phyloP scores from a whole-genome alignment of 1,284 basidiomycete genomes.

The Neonothopanus nambi region DNA sequence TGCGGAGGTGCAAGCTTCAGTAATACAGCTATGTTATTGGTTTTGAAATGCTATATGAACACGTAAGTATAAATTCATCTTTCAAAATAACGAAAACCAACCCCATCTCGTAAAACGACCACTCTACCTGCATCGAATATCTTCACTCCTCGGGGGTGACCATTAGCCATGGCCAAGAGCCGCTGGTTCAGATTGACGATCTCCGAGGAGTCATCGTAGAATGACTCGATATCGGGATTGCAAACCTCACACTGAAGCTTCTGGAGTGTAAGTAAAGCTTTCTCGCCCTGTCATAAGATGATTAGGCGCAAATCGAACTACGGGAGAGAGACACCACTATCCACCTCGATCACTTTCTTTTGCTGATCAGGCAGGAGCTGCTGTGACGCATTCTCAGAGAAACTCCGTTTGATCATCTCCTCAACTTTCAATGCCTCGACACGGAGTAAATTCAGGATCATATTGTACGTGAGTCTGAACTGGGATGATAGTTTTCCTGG shows the following conservation, averaged over 20 bases:
- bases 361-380: conserved; percentile 92
- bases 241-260: conserved; percentile 75
- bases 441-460: conserved; percentile 96
- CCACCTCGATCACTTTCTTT: conserved; percentile 78
- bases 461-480: conserved; percentile 98
- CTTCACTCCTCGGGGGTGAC: conserved; percentile 69
- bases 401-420: conserved; percentile 99
- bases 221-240: conserved; percentile 66
- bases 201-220: conserved; percentile 77
- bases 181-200: conserved; percentile 68
- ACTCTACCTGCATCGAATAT: conserved; percentile 76
- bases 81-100: conserved; percentile 38
- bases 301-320: neutral
- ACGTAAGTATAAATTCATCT: conserved; percentile 2
- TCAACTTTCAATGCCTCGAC: conserved; percentile 97
- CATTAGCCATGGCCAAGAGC: conserved; percentile 66
- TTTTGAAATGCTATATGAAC: conserved; percentile 71
- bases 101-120: conserved; percentile 82
- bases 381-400: conserved; percentile 97
- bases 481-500: conserved; percentile 95
- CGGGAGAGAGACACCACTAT: conserved; percentile 23
- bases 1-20: conserved; percentile 67
- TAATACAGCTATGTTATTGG: conserved; percentile 71
- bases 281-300: conserved; percentile 66
- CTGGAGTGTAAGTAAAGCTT: conserved; percentile 62